These are phyloP conservation scores for Melanomma pulvis-pyrius DNA, from an alignment of 495 filamentous ascomycete genomes.

Conservation along the genomic window DNA sequence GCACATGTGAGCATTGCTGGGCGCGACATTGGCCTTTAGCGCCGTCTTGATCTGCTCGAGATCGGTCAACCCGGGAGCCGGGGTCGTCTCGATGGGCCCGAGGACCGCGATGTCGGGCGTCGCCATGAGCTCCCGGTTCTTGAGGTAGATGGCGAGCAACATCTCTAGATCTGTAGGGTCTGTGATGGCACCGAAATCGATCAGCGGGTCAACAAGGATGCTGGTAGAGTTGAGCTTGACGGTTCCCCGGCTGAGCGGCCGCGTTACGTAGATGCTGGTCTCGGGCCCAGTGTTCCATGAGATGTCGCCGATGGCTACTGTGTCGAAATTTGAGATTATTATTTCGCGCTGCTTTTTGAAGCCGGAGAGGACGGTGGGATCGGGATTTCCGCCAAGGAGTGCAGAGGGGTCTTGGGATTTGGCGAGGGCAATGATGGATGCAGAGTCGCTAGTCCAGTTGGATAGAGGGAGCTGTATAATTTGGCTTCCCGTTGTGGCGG, in stretches of 20 bases:
- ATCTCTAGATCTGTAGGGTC: conserved; percentile 23
- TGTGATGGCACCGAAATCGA: conserved; percentile 18
- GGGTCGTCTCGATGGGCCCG: conserved; percentile 12
- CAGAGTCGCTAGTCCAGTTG: conserved; percentile 1
- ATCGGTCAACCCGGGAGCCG: conserved; percentile 4
- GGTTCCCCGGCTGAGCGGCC: conserved; percentile 20
- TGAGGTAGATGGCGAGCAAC: conserved; percentile 20
- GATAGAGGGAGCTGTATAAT: conserved; percentile 11
- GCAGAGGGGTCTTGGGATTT: conserved; percentile 7
- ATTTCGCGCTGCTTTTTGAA: conserved; percentile 20
- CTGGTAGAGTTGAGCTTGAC: conserved; percentile 15
- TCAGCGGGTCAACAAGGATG: conserved; percentile 10
- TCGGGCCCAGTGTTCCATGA: conserved; percentile 17
- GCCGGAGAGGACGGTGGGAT: conserved; percentile 18
- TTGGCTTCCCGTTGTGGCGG: conserved; percentile 3
- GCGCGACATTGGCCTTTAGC: not conserved
- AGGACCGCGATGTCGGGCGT: conserved; percentile 18
- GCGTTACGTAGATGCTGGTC: conserved; percentile 12
- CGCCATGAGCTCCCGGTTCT: conserved; percentile 25
- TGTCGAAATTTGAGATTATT: conserved; percentile 2
- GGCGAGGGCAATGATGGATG: conserved; percentile 10
- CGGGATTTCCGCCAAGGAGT: conserved; percentile 1
- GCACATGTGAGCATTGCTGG: conserved; percentile 24
- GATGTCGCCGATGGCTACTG: conserved; percentile 9
- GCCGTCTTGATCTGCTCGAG: conserved; percentile 3